A percentile compares a stretch with the other conserved stretches of the same genome.
Conservation (phyloP, 495 filamentous ascomycete genomes). For the Penicillium robsamsonii region DNA sequence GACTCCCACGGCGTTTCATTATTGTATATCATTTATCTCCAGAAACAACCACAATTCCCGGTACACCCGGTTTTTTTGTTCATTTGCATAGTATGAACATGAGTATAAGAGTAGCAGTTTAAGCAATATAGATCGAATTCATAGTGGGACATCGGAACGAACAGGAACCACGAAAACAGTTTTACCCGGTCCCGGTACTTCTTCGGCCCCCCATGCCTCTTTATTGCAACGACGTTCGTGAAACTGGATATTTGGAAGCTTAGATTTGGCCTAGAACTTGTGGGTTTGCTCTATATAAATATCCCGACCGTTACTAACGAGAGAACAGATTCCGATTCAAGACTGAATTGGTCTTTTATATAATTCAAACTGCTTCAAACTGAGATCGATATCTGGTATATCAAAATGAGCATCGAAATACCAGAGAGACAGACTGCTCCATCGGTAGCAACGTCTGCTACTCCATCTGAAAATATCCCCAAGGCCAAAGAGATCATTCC, state of each 20-base stretch:
- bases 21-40: background rate
- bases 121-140: background rate
- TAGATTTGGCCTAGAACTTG: background rate
- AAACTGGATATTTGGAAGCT: background rate
- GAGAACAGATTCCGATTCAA: background rate
- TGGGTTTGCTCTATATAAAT: background rate
- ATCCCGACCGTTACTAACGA: background rate
- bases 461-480: background rate
- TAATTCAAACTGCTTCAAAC: background rate
- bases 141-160: constrained; percentile 16
- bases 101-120: background rate
- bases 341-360: background rate
- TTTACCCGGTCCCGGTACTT: constrained; percentile 20
- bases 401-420: constrained; percentile 9
- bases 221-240: background rate
- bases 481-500: background rate
- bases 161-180: constrained; percentile 19
- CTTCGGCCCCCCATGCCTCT: background rate
- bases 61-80: background rate
- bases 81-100: background rate
- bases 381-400: background rate
- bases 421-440: background rate
- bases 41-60: background rate
- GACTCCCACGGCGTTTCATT: background rate
- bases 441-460: background rate